Conservation (phyloP, 352 stramenopile genomes). For the Paralagenidium karlingii region DNA sequence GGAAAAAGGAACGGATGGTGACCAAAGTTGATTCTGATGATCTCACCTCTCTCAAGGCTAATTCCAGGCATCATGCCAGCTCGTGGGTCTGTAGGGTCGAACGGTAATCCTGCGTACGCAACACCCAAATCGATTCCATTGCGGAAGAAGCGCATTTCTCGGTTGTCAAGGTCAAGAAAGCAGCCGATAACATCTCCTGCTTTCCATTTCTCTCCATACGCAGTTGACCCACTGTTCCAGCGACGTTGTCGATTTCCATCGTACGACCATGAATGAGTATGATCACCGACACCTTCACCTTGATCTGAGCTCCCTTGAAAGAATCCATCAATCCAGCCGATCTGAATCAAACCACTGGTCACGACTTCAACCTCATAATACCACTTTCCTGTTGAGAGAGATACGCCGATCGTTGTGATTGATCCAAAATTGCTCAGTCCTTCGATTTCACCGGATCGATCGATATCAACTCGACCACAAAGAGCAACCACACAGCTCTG, state of each 20-base stretch:
- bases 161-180: constrained; percentile 61
- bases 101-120: constrained; percentile 60
- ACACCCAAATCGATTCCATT: constrained; percentile 79
- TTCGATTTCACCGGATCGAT: constrained; percentile 75
- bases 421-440: constrained; percentile 83
- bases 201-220: constrained; percentile 86
- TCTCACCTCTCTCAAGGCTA: constrained; percentile 74
- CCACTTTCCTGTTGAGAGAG: constrained; percentile 79
- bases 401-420: constrained; percentile 61
- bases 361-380: constrained; percentile 91
- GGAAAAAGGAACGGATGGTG: constrained; percentile 70
- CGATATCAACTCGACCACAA: constrained; percentile 78
- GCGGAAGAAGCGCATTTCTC: constrained; percentile 81
- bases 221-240: constrained; percentile 84
- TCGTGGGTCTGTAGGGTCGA: constrained; percentile 23
- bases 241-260: constrained; percentile 85
- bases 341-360: constrained; percentile 85
- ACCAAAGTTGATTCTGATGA: constrained; percentile 78
- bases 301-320: constrained; percentile 87
- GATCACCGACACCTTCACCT: constrained; percentile 85
- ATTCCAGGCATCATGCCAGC: constrained; percentile 77
- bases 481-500: constrained; percentile 51
- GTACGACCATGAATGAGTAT: constrained; percentile 88
- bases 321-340: constrained; percentile 87
- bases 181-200: constrained; percentile 87